These are phyloP conservation scores for Gastroboletus turbinatus DNA, from an alignment of 1,284 basidiomycete genomes.

Conservation along the genomic window DNA sequence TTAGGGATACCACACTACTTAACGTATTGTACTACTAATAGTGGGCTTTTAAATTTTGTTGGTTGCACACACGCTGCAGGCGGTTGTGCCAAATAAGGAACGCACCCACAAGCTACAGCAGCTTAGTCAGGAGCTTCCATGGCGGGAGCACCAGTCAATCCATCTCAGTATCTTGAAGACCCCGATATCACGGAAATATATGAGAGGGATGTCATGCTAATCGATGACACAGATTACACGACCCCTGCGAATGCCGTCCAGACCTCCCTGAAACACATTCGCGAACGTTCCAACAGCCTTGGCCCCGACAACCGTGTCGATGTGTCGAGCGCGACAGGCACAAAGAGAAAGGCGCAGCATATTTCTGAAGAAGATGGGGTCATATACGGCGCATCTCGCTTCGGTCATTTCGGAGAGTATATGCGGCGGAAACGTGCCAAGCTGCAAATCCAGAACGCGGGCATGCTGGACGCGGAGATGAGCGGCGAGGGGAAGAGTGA, in stretches of 20 bases:
- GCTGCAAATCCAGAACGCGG: slow-evolving; percentile 80
- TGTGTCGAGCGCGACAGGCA: slow-evolving; percentile 1
- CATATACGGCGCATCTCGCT: slow-evolving; percentile 77
- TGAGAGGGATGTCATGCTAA: slow-evolving; percentile 7
- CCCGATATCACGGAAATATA: slow-evolving; percentile 6
- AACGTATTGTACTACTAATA: background rate
- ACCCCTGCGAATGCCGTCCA: background rate
- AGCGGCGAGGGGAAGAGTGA: slow-evolving; percentile 36
- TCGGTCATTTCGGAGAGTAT: slow-evolving; percentile 85
- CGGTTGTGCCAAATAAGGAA: slow-evolving; percentile 6
- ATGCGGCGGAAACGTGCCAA: slow-evolving; percentile 90
- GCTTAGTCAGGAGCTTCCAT: slow-evolving; percentile 5
- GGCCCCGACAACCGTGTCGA: background rate
- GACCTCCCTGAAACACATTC: slow-evolving; percentile 4
- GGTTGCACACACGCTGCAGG: background rate
- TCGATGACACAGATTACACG: background rate
- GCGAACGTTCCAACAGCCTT: slow-evolving; percentile 1
- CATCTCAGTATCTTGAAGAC: slow-evolving; percentile 8
- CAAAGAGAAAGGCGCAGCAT: slow-evolving; percentile 21
- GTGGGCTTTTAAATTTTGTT: background rate
- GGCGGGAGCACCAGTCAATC: background rate
- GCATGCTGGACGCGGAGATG: slow-evolving; percentile 42
- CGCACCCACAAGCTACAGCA: background rate
- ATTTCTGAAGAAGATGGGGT: slow-evolving; percentile 25
- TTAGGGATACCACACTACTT: slow-evolving; percentile 2